These are phyloP conservation scores for Auxenochlorella protothecoides DNA, from an alignment of 139 green algal genomes.

Conservation along the genomic window DNA sequence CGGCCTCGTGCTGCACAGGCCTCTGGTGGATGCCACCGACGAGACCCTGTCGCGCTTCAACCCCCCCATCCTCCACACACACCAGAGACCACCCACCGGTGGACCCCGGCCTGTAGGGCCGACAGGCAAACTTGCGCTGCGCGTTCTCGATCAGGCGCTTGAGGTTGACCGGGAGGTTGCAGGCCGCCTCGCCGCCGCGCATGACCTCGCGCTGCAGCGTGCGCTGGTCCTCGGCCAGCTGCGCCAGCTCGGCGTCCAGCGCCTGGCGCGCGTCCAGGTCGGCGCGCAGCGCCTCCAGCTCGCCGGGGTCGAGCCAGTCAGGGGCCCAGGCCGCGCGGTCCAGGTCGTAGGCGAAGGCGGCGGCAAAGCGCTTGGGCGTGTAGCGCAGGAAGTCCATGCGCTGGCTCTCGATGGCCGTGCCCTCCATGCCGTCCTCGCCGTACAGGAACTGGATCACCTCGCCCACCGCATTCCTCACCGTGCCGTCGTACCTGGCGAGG, in stretches of 20 bases:
- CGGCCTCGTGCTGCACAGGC: too few relatives aligned
- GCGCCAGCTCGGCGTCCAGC: slow-evolving; percentile 38
- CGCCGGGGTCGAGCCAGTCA: slow-evolving; percentile 49
- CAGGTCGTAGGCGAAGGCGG: slow-evolving; percentile 40
- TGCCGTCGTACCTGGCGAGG: slow-evolving; percentile 77
- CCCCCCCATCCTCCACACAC: neutral
- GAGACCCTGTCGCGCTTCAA: neutral
- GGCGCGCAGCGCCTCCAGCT: slow-evolving; percentile 45
- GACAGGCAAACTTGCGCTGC: slow-evolving; percentile 56
- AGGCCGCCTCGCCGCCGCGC: slow-evolving; percentile 55
- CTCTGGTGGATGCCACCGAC: too few relatives aligned
- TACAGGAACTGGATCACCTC: slow-evolving; percentile 97
- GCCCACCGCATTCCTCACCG: slow-evolving; percentile 81
- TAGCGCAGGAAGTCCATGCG: slow-evolving; percentile 66
- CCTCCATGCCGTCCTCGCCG: slow-evolving; percentile 99
- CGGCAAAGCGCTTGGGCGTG: slow-evolving; percentile 31
- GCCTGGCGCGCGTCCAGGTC: slow-evolving; percentile 29
- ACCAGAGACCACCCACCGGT: slow-evolving; percentile 14
- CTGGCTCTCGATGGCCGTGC: slow-evolving; percentile 82
- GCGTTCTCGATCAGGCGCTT: slow-evolving; percentile 88
- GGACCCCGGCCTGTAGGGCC: slow-evolving; percentile 20
- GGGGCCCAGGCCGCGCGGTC: slow-evolving; percentile 38
- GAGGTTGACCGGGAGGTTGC: slow-evolving; percentile 89
- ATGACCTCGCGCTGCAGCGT: slow-evolving; percentile 75
- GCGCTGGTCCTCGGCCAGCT: slow-evolving; percentile 51